Percentiles rank a stretch among this genome's conserved stretches.
phyloP scores from a whole-genome alignment of 352 stramenopile species.

The Pythium phragmitis region DNA sequence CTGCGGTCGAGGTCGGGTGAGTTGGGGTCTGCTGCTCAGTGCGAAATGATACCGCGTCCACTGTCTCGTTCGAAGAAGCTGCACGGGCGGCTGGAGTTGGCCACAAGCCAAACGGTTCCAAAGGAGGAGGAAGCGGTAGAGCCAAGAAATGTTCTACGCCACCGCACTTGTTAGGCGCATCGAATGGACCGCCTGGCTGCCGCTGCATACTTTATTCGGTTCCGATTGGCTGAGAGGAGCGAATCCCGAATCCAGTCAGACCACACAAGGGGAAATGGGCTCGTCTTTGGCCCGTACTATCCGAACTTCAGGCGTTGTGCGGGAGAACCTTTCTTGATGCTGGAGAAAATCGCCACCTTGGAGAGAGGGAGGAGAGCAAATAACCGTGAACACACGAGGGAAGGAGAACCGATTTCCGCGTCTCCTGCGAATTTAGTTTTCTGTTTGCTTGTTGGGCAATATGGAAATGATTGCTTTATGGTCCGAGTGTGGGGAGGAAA shows the following conservation, averaged over 20 bases:
- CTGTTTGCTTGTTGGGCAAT: constrained; percentile 4
- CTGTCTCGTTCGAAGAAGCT: constrained; percentile 10
- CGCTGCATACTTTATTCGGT: background rate
- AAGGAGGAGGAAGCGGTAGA: background rate
- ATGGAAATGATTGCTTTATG: too few species aligned
- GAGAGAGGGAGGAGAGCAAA: background rate
- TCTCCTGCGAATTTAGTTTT: constrained; percentile 3
- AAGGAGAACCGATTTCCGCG: constrained; percentile 2
- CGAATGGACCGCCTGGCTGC: constrained; percentile 20
- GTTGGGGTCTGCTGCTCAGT: background rate
- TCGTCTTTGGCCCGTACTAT: constrained; percentile 4
- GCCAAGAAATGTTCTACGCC: constrained; percentile 8
- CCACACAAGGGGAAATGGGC: background rate
- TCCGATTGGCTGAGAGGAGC: constrained; percentile 17
- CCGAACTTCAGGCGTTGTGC: constrained; percentile 2
- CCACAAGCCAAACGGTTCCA: constrained; percentile 5
- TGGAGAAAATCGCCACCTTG: too few species aligned
- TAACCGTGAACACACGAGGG: background rate
- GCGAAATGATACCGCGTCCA: constrained; percentile 1
- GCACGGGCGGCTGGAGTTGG: constrained; percentile 1
- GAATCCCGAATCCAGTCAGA: constrained; percentile 28
- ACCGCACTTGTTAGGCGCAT: background rate
- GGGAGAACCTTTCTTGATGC: background rate
- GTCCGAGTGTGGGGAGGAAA: too few species aligned
- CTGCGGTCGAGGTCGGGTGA: constrained; percentile 9